These are phyloP conservation scores for Eucalyptus pauciflora DNA, from an alignment of 345 rosid species.

Conservation along the genomic window DNA sequence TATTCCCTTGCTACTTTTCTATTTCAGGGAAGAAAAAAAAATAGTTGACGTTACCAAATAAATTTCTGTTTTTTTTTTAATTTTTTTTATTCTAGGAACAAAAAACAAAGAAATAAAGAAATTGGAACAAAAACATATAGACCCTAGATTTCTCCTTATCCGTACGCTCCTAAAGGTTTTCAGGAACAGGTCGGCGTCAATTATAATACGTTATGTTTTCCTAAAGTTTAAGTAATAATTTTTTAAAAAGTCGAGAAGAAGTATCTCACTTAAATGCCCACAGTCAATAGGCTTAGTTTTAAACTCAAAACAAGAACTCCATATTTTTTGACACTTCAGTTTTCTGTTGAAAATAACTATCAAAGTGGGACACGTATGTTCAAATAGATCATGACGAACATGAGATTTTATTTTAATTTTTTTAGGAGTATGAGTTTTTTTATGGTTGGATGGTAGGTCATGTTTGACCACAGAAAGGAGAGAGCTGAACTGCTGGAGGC, in stretches of 20 bases:
- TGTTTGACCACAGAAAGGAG: conserved; percentile 10
- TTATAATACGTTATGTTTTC: not conserved
- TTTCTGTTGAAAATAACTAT: not conserved
- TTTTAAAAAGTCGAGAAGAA: not conserved
- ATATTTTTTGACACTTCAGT: not conserved
- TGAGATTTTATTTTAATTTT: not conserved
- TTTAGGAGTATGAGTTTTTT: not conserved
- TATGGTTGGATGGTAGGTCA: not conserved
- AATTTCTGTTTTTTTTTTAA: accelerated
- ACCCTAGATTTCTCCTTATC: not conserved
- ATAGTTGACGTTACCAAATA: accelerated
- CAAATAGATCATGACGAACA: not conserved
- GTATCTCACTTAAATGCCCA: not conserved
- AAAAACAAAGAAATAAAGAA: no score
- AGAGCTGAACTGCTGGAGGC: conserved; percentile 22
- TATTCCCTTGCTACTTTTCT: no score
- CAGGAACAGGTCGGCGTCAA: not conserved
- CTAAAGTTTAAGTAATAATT: not conserved
- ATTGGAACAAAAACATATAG: no score
- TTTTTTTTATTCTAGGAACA: no score
- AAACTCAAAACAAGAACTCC: not conserved
- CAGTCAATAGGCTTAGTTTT: not conserved
- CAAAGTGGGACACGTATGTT: not conserved
- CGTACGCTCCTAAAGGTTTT: not conserved
- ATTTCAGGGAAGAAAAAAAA: no score